Evolutionary conservation across 1,284 basidiomycete species (phyloP).

Genomic region (Trichosporon sp.): DNA sequence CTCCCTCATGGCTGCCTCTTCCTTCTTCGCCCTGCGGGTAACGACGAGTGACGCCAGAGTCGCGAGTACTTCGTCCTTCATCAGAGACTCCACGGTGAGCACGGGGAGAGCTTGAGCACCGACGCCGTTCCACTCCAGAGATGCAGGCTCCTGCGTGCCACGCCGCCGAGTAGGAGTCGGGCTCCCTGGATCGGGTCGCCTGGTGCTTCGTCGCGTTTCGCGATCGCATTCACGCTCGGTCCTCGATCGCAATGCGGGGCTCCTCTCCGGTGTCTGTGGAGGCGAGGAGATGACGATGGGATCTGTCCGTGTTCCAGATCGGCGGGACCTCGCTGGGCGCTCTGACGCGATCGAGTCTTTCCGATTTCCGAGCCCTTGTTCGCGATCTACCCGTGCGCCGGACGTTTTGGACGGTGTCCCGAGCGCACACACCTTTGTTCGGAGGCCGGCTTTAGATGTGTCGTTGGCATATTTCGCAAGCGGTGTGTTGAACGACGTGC

Average conservation of each 20-base stretch:
- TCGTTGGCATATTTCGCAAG: neutral
- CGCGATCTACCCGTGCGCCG: neutral
- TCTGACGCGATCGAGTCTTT: neutral
- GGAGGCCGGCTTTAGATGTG: neutral
- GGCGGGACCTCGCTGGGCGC: neutral
- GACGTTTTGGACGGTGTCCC: neutral
- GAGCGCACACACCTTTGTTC: neutral
- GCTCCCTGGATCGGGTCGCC: neutral
- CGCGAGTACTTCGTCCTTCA: constrained; percentile 6
- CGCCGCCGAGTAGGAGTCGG: neutral
- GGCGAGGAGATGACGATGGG: constrained; percentile 6
- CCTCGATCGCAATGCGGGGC: neutral
- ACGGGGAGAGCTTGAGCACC: neutral
- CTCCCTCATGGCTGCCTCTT: neutral
- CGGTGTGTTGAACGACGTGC: constrained; percentile 1
- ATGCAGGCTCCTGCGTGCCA: neutral
- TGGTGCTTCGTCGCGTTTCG: neutral
- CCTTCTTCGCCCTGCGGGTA: neutral
- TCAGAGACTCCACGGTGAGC: constrained; percentile 17
- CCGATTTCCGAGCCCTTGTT: neutral
- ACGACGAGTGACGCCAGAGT: constrained; percentile 6
- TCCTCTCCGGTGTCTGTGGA: constrained; percentile 9
- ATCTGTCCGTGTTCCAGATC: constrained; percentile 9
- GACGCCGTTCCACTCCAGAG: neutral
- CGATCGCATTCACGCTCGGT: neutral